Evolutionary conservation across 2,329 filamentous ascomycete genomes (phyloP).

Genomic region (Cryoendolithus antarcticus): DNA sequence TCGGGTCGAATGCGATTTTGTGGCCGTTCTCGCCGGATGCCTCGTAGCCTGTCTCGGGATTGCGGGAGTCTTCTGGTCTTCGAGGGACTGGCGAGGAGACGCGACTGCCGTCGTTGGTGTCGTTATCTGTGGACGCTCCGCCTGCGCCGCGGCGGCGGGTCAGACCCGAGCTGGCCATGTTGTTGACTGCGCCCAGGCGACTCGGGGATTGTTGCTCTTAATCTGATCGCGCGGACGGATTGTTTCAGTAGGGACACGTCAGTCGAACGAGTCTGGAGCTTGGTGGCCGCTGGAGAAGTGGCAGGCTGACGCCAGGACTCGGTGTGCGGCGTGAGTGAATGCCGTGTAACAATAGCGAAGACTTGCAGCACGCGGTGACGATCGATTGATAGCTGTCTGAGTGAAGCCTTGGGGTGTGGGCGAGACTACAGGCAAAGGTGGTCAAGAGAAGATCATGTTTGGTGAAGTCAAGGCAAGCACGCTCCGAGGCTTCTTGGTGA

Average conservation of each 20-base stretch:
- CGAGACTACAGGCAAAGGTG: too few species aligned
- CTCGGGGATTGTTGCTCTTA: not conserved
- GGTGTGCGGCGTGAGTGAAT: not conserved
- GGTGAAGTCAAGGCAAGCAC: too few species aligned
- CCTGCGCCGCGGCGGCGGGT: slow-evolving; percentile 56
- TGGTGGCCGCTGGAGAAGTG: too few species aligned
- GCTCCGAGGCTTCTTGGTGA: too few species aligned
- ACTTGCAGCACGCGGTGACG: too few species aligned
- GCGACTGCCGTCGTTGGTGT: slow-evolving; percentile 50
- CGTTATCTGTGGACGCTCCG: slow-evolving; percentile 43
- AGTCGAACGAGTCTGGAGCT: too few species aligned
- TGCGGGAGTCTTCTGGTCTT: slow-evolving; percentile 43
- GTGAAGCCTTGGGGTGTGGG: too few species aligned
- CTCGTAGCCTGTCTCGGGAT: slow-evolving; percentile 73
- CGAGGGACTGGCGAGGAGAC: slow-evolving; percentile 52
- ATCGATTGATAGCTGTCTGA: too few species aligned
- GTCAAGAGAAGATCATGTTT: too few species aligned
- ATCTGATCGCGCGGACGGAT: not conserved
- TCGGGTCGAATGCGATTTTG: slow-evolving; percentile 94
- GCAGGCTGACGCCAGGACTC: too few species aligned
- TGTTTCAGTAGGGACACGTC: too few species aligned
- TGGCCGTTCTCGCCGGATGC: slow-evolving; percentile 76
- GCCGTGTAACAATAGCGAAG: too few species aligned
- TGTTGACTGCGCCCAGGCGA: slow-evolving; percentile 1
- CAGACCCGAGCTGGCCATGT: slow-evolving; percentile 47